Base-by-base conservation (phyloP, 345 rosid genomes). In the Lagerstroemia speciosa region DNA sequence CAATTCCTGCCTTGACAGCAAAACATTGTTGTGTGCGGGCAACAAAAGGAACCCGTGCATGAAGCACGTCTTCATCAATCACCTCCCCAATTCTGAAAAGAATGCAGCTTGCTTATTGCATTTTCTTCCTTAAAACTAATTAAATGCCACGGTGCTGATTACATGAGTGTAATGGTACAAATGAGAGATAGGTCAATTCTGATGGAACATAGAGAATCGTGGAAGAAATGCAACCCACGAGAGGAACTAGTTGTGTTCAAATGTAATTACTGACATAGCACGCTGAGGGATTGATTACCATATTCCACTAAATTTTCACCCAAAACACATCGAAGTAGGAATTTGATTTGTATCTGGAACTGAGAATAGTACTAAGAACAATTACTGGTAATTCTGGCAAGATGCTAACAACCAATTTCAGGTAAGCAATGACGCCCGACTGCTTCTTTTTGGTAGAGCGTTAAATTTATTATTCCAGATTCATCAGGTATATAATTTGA, bases 11-110 rank as follows among this genome's bases (percentile, higher is more conserved):
- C 81, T 89, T 91, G 74, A 93, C 87, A 81, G 97, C 98, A 82
- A 93, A 93, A 81, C 97, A 93, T 80, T 93, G 98, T 76, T 93
- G 97, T 70, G 98, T 89, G 68, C 95, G 96, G 69, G 98, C 97
- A 80, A 91, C 83, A 79, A 91, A 93, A 66, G 98, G 93, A 75
- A 81, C 91, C 65, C 97, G 87, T 72, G 98, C 90, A 76, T 93
- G 98, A 74, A 93, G 97, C 73, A 93, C 93, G 77, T 91, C 96
- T 80, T 91, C 98, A 73, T 91, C 95, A 33, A 93, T 87, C 55
- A 86, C 96, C 77, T 87, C 97, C 37, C 96, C 90, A 31, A 90
- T 77, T 79, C 98, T 93, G 80, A 74, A 71, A 45, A 19, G 74
- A 52, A 46, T 31, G 40, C 22, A 76, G 66, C 67, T 73, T 68